These are phyloP conservation scores for Phialocephala sp. DNA, from an alignment of 2,329 filamentous ascomycete species.

Conservation along the genomic window DNA sequence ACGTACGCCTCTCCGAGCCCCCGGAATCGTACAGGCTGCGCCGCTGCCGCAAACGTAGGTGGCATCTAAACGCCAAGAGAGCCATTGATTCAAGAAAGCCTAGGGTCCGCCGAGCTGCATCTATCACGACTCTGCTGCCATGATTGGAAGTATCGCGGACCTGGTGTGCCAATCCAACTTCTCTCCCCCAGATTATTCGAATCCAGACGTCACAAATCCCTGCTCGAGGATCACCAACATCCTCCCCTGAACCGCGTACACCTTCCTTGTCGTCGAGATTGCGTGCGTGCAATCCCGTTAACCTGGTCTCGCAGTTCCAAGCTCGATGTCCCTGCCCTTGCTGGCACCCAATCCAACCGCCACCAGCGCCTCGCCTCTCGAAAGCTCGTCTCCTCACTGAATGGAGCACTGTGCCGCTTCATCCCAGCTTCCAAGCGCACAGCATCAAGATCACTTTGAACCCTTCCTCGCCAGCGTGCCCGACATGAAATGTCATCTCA, in stretches of 20 bases:
- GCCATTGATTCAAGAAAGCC: neutral
- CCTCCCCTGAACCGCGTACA: neutral
- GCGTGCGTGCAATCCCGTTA: neutral
- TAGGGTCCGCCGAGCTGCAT: neutral
- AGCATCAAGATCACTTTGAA: neutral
- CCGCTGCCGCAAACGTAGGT: neutral
- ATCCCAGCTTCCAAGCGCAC: neutral
- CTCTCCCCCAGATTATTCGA: neutral
- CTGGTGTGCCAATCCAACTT: neutral
- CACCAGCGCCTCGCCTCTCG: no score
- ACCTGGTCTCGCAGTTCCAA: neutral
- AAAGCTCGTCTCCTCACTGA: no score
- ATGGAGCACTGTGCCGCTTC: neutral
- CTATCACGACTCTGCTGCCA: neutral
- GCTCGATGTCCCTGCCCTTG: neutral
- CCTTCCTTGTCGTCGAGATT: neutral
- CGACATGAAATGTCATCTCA: neutral
- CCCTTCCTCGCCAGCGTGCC: neutral
- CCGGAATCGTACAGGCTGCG: no score
- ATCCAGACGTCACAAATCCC: neutral
- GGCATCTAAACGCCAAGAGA: neutral
- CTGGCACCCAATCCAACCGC: neutral
- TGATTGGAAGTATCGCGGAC: neutral
- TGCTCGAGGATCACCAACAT: neutral
- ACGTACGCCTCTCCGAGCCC: neutral